Evolutionary conservation across 345 rosid genomes (phyloP), one percentile per base, ranked within the genome.

Genomic region (Sisymbrium irio): DNA sequence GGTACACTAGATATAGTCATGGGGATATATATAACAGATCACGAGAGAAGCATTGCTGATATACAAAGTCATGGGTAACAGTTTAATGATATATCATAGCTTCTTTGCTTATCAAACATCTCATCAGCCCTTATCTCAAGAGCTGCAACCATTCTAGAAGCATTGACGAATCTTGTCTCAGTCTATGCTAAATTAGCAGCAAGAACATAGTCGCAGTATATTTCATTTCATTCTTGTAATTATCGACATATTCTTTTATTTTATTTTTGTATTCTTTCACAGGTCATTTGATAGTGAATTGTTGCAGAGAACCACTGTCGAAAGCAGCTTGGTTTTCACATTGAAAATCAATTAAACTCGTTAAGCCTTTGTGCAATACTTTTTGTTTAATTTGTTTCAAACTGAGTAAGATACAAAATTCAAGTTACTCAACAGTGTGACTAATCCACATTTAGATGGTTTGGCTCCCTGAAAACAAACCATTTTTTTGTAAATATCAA

Each of bases 201-300:
- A 14, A 62, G 9, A 44, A 25, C 49, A 61, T 61, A n/a, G 30
- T 36, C 37, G 45, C 64, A 19, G 64, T 36, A 59, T 59, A 59
- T 59, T 36, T 18, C 28, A 59, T 59, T 36, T 18, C 28, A 13
- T 59, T 59, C 28, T 58, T 36, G 44, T 59, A 59, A 11, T 18
- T 59, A 19, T 59, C 28, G 3, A 18, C 45, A 17, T 59, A 59
- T 18, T 18, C 6, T 15, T 36, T 59, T 53, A 27, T 36, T 18
- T 33, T 9, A 2, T 35, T n/a, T 59, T 59, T 12, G 30, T 58
- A 50, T 53, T 25, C 7, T 66, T 50, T 37, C 63, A 40, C 47
- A 53, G 39, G 44, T 67, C 49, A 56, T 56, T 15, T 57, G 53
- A 69, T 41, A 55, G 32, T 68, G 44, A 19, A 66, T 9, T 50